Evolutionary conservation across 1,284 basidiomycete genomes (phyloP).

Genomic region (Irpex sp.): DNA sequence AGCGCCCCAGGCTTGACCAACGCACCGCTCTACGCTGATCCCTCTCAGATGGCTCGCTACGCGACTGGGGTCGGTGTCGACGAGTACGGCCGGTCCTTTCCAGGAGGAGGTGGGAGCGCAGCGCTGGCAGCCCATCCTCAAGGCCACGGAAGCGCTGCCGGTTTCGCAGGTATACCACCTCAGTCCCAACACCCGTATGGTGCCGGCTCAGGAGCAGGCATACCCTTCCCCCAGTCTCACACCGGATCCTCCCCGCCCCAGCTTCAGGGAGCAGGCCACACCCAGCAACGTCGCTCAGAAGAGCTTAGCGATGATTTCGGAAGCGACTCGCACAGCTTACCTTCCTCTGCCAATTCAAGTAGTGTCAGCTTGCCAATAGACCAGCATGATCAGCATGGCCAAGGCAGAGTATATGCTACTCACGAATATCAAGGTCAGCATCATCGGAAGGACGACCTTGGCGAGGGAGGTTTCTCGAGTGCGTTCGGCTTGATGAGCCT

Average conservation of each 20-base stretch:
- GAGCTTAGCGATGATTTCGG: conserved; percentile 22
- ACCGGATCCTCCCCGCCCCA: conserved; percentile 8
- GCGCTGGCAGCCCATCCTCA: conserved; percentile 21
- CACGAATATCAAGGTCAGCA: conserved; percentile 6
- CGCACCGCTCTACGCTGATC: background rate
- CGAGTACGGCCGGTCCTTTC: conserved; percentile 13
- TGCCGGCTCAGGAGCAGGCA: conserved; percentile 10
- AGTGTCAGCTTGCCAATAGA: conserved; percentile 22
- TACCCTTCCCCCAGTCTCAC: conserved; percentile 22
- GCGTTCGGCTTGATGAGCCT: conserved; percentile 71
- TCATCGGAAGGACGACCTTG: conserved; percentile 16
- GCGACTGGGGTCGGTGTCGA: conserved; percentile 1
- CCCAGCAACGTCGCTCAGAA: conserved; percentile 19
- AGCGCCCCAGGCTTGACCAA: background rate
- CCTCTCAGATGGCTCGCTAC: conserved; percentile 1
- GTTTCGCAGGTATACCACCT: conserved; percentile 7
- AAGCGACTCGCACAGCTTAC: conserved; percentile 22
- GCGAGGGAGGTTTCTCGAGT: conserved; percentile 52
- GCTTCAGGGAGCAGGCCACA: conserved; percentile 4
- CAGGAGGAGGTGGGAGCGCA: conserved; percentile 17
- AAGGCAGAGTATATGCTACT: conserved; percentile 5
- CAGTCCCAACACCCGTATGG: background rate
- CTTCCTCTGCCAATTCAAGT: conserved; percentile 25
- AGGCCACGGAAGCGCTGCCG: conserved; percentile 13
- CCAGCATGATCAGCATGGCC: background rate